These are phyloP conservation scores for Neurospora sp. DNA, from an alignment of 495 filamentous ascomycete genomes.

Conservation along the genomic window DNA sequence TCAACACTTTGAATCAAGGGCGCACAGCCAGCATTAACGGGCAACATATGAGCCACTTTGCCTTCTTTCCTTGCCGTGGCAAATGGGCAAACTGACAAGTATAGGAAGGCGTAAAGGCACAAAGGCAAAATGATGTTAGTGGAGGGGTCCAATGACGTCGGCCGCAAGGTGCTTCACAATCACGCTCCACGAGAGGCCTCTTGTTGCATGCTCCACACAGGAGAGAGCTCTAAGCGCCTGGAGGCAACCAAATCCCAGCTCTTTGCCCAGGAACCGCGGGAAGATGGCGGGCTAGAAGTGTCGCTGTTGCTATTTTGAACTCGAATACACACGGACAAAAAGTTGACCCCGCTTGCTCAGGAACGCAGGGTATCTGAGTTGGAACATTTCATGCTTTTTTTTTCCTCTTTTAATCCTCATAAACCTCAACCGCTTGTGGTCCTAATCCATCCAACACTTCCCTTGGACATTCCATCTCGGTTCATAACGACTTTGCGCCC, in stretches of 20 bases:
- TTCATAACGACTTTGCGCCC: not conserved
- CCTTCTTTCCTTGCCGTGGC: not conserved
- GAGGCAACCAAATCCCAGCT: not conserved
- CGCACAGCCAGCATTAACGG: not conserved
- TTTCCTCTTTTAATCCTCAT: not conserved
- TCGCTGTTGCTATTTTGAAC: slow-evolving; percentile 25
- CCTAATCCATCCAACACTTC: not conserved
- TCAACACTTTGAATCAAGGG: not conserved
- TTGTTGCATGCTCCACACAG: slow-evolving; percentile 21
- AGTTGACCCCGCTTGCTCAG: slow-evolving; percentile 9
- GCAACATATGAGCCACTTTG: not conserved
- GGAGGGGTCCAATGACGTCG: slow-evolving; percentile 25
- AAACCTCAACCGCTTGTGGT: not conserved
- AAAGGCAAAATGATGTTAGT: not conserved
- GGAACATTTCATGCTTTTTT: not conserved
- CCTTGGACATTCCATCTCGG: not conserved
- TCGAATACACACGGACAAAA: not conserved
- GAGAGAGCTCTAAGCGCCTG: slow-evolving; percentile 24
- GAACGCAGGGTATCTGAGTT: not conserved
- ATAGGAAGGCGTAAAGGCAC: not conserved
- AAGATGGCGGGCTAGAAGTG: slow-evolving; percentile 3
- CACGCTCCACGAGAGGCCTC: slow-evolving; percentile 17
- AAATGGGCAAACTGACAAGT: not conserved
- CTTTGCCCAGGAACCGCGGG: slow-evolving; percentile 9
- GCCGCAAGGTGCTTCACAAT: not conserved